A percentile compares a stretch with the other conserved stretches of the same genome.
Conservation (phyloP, 1,284 basidiomycete species). For the Afroboletus lepidellus region DNA sequence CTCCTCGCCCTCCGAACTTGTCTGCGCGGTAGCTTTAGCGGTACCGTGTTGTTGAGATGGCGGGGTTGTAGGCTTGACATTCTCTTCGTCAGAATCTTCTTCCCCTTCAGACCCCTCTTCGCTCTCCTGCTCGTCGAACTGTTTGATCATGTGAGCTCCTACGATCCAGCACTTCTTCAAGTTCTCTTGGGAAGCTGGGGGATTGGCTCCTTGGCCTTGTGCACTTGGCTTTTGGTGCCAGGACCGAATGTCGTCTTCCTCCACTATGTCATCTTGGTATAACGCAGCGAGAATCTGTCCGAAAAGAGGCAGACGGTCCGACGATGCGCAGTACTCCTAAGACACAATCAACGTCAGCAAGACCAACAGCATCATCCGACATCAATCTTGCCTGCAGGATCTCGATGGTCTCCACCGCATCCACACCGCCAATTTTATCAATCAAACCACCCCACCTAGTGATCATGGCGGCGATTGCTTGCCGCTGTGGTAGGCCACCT, state of each 20-base stretch:
- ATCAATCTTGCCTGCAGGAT: conserved; percentile 59
- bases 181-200: conserved; percentile 47
- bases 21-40: conserved; percentile 9
- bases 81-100: neutral
- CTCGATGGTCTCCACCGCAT: conserved; percentile 70
- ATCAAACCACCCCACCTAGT: conserved; percentile 72
- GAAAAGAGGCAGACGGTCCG: conserved; percentile 61
- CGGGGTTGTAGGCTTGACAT: neutral
- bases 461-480: conserved; percentile 58
- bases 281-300: conserved; percentile 72
- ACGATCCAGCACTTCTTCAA: conserved; percentile 68
- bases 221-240: conserved; percentile 61
- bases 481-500: conserved; percentile 52
- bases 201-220: conserved; percentile 46
- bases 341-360: conserved; percentile 7
- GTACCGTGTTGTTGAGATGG: neutral
- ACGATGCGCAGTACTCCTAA: conserved; percentile 63
- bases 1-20: conserved; percentile 24
- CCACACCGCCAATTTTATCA: conserved; percentile 71
- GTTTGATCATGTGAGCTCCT: conserved; percentile 71
- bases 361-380: neutral
- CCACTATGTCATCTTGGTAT: conserved; percentile 76
- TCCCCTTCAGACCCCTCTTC: conserved; percentile 41
- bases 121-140: conserved; percentile 74
- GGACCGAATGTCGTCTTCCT: conserved; percentile 73